Evolutionary conservation across 805 yeast species (phyloP).

Genomic region (Wickerhamiella hasegawae): DNA sequence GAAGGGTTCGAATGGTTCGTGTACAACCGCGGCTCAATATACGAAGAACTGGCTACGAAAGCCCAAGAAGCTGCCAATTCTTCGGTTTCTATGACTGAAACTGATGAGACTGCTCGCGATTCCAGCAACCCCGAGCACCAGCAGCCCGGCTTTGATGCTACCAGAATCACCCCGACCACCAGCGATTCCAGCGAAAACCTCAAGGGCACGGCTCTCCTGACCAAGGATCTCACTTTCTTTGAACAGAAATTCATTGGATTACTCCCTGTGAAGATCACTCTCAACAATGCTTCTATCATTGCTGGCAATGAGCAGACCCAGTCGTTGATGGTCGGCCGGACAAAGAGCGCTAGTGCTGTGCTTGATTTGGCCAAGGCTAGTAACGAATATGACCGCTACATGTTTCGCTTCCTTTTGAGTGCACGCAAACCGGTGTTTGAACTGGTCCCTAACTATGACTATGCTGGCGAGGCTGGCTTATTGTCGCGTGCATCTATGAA

Average conservation of each 20-base stretch:
- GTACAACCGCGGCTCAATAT: constrained; percentile 67
- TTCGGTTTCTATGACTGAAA: background rate
- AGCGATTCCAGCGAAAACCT: constrained; percentile 97
- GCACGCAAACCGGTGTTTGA: constrained; percentile 40
- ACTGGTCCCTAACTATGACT: constrained; percentile 58
- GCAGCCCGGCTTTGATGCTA: background rate
- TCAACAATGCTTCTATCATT: constrained; percentile 56
- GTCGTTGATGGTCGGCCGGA: constrained; percentile 49
- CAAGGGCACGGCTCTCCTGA: constrained; percentile 19
- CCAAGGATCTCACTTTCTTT: constrained; percentile 5
- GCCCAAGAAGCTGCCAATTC: background rate
- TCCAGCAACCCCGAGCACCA: too few species aligned
- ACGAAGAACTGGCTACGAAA: constrained; percentile 29
- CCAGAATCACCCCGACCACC: constrained; percentile 88
- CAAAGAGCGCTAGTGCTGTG: constrained; percentile 34
- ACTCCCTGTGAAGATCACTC: constrained; percentile 47
- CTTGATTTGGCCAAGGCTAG: constrained; percentile 39
- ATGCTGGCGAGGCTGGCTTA: too few species aligned
- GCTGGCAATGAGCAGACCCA: constrained; percentile 72
- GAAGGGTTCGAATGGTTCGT: constrained; percentile 74
- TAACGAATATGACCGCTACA: constrained; percentile 40
- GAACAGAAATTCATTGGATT: constrained; percentile 14
- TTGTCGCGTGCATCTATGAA: background rate
- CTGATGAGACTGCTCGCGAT: background rate
- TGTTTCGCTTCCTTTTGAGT: constrained; percentile 29